Evolutionary conservation across 2,329 filamentous ascomycete genomes (phyloP).

Genomic region (Penicillium sp.): DNA sequence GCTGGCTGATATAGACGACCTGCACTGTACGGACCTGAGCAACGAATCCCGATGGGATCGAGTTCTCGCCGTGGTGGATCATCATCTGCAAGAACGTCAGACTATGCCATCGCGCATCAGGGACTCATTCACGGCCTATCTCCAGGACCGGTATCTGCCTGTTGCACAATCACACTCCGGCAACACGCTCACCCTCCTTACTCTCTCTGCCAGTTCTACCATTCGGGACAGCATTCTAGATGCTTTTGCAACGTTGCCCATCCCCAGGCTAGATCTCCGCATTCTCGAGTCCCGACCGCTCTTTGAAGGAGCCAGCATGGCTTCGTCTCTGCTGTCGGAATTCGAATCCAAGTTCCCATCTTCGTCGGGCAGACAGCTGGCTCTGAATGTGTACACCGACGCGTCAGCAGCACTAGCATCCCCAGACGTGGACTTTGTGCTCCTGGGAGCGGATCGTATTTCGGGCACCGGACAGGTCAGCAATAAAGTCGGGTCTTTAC

Average conservation of each 20-base stretch:
- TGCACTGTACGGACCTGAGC: slow-evolving; percentile 21
- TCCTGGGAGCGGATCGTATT: slow-evolving; percentile 65
- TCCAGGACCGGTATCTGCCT: slow-evolving; percentile 18
- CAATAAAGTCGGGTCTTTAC: slow-evolving; percentile 65
- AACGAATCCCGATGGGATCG: slow-evolving; percentile 19
- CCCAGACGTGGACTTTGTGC: slow-evolving; percentile 53
- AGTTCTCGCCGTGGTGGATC: slow-evolving; percentile 26
- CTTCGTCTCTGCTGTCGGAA: slow-evolving; percentile 37
- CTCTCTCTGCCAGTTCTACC: slow-evolving; percentile 62
- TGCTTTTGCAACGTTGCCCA: slow-evolving; percentile 35
- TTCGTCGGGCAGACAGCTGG: slow-evolving; percentile 24
- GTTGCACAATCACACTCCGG: slow-evolving; percentile 1
- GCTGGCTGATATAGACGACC: slow-evolving; percentile 26
- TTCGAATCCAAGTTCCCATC: slow-evolving; percentile 22
- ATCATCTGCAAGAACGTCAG: slow-evolving; percentile 24
- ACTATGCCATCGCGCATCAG: slow-evolving; percentile 24
- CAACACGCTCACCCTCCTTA: slow-evolving; percentile 53
- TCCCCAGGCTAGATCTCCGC: slow-evolving; percentile 51
- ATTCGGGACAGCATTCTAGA: slow-evolving; percentile 52
- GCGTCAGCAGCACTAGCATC: slow-evolving; percentile 58
- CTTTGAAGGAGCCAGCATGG: slow-evolving; percentile 62
- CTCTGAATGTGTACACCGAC: slow-evolving; percentile 57
- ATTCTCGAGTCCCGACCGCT: slow-evolving; percentile 66
- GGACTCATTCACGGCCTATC: slow-evolving; percentile 27
- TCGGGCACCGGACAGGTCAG: slow-evolving; percentile 57